A percentile compares a stretch with the other conserved stretches of the same genome.
phyloP scores from a whole-genome alignment of 2,329 filamentous ascomycete genomes.

The Beauveria sp. region DNA sequence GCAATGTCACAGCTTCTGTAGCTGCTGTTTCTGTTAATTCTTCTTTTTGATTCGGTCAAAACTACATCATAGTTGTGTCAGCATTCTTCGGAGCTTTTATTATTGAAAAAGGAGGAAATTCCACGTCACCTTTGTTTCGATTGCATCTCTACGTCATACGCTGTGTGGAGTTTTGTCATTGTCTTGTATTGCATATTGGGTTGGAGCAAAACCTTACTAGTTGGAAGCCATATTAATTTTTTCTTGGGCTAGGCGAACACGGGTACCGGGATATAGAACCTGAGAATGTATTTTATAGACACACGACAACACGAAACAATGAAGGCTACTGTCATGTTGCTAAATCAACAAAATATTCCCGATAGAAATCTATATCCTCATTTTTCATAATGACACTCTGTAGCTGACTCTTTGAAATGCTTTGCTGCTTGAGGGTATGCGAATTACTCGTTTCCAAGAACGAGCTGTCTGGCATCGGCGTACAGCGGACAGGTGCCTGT shows the following conservation, averaged over 20 bases:
- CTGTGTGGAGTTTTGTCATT: background rate
- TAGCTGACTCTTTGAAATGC: too few species aligned
- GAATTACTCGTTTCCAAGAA: conserved; percentile 31
- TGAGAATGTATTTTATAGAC: conserved; percentile 3
- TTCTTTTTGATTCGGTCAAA: background rate
- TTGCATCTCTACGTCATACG: conserved; percentile 1
- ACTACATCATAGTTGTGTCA: conserved; percentile 1
- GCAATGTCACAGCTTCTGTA: background rate
- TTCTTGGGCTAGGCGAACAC: background rate
- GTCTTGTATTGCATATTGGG: background rate
- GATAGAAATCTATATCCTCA: background rate
- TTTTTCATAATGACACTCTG: too few species aligned
- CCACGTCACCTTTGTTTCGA: background rate
- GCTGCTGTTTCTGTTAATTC: background rate
- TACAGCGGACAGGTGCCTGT: conserved; percentile 73
- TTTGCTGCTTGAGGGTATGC: too few species aligned
- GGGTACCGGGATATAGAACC: background rate
- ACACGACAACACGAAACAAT: background rate
- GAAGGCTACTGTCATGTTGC: background rate
- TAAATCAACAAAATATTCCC: background rate
- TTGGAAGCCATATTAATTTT: background rate
- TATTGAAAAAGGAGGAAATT: background rate
- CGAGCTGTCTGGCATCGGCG: conserved; percentile 56
- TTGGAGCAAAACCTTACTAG: background rate
- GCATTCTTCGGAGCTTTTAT: background rate